These are phyloP conservation scores for Aspergillus homomorphus DNA, from an alignment of 495 filamentous ascomycete species.

Conservation along the genomic window DNA sequence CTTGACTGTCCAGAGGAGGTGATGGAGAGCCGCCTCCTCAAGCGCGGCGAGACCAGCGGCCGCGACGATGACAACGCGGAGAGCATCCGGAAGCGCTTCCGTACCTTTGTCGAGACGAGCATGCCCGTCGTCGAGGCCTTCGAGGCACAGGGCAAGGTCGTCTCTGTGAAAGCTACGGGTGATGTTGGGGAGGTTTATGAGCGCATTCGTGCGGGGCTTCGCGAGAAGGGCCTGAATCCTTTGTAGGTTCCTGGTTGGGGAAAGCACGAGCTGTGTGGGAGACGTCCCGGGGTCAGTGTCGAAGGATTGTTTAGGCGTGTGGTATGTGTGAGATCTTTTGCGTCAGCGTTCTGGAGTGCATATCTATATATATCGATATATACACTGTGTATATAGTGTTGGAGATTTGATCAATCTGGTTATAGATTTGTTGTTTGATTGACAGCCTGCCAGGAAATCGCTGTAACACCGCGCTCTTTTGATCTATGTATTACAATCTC, in stretches of 20 bases:
- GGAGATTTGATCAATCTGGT: background rate
- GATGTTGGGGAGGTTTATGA: constrained; percentile 72
- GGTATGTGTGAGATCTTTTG: background rate
- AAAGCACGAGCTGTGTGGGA: background rate
- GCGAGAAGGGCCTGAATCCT: constrained; percentile 41
- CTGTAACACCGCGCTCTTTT: too few relatives aligned
- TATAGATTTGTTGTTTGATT: background rate
- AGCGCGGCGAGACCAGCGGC: constrained; percentile 88
- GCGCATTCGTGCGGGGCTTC: constrained; percentile 56
- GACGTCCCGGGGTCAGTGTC: background rate
- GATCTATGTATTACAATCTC: too few relatives aligned
- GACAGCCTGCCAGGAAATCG: background rate
- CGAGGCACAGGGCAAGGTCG: constrained; percentile 71
- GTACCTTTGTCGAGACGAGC: constrained; percentile 87
- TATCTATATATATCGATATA: background rate
- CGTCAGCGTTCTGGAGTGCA: background rate
- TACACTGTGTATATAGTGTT: background rate
- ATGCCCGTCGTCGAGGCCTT: constrained; percentile 94
- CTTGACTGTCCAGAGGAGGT: constrained; percentile 85
- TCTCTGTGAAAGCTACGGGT: constrained; percentile 67
- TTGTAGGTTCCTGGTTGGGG: constrained; percentile 14
- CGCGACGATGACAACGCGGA: constrained; percentile 91
- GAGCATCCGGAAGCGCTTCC: constrained; percentile 92
- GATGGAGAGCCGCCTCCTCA: constrained; percentile 77
- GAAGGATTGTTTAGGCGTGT: background rate